A percentile compares a stretch with the other conserved stretches of the same genome.
These are phyloP conservation scores for Solanum tarapatanum DNA, from an alignment of 257 asterid genomes.

Conservation along the genomic window DNA sequence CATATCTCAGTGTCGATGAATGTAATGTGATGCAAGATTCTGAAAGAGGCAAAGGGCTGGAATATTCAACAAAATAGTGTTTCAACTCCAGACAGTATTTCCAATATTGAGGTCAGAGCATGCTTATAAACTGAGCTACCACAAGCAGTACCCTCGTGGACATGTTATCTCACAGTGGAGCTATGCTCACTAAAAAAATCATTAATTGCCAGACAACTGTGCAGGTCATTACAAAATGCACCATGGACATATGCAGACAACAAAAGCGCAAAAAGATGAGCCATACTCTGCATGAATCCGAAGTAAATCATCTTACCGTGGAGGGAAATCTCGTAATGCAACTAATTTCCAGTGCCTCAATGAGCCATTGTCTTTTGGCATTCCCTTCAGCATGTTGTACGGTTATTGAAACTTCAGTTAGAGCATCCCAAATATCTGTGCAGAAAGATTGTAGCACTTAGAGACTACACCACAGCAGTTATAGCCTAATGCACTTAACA, in stretches of 20 bases:
- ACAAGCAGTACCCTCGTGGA: background rate
- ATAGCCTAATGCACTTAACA: background rate
- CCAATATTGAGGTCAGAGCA: background rate
- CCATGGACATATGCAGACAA: background rate
- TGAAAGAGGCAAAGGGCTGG: background rate
- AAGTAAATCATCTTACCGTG: slow-evolving; percentile 43
- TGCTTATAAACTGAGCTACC: background rate
- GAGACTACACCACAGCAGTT: background rate
- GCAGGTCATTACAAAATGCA: background rate
- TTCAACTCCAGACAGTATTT: background rate
- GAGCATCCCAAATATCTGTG: slow-evolving; percentile 74
- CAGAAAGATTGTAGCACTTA: background rate
- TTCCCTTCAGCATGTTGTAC: slow-evolving; percentile 51
- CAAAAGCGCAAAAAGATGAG: background rate
- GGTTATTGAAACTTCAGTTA: slow-evolving; percentile 53
- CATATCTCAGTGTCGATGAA: background rate
- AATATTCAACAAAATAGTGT: background rate
- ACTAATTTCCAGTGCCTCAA: slow-evolving; percentile 62
- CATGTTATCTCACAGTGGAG: background rate
- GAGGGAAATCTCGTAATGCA: slow-evolving; percentile 80
- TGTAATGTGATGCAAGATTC: background rate
- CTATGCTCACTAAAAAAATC: background rate
- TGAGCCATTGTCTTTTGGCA: slow-evolving; percentile 72
- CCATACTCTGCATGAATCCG: background rate
- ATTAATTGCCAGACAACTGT: background rate